These are phyloP conservation scores for Leucocoprinus leucothites DNA, from an alignment of 768 basidiomycete genomes.

Conservation along the genomic window DNA sequence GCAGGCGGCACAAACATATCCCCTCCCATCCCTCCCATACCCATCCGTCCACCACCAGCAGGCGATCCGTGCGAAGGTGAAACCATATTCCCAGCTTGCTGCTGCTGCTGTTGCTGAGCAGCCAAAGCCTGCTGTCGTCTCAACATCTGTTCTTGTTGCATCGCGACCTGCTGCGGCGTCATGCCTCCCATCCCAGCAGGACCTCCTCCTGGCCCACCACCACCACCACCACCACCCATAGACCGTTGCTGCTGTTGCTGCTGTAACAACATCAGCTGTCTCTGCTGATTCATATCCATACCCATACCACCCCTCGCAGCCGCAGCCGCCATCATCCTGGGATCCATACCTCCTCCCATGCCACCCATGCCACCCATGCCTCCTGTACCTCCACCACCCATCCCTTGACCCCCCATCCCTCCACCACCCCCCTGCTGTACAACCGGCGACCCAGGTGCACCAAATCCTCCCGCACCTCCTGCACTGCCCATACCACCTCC, in stretches of 20 bases:
- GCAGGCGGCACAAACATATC: constrained; percentile 35
- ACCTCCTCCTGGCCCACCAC: constrained; percentile 9
- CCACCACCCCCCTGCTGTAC: constrained; percentile 7
- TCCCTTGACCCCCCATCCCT: constrained; percentile 10
- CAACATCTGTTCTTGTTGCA: constrained; percentile 32
- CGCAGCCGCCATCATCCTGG: constrained; percentile 20
- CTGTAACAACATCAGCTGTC: constrained; percentile 20
- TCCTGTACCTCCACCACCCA: constrained; percentile 15
- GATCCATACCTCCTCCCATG: constrained; percentile 18
- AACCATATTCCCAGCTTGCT: constrained; percentile 34
- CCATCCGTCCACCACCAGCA: constrained; percentile 20
- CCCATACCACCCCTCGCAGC: constrained; percentile 17
- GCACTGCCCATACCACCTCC: constrained; percentile 26
- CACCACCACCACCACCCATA: constrained; percentile 13
- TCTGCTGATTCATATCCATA: constrained; percentile 31
- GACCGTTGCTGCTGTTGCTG: constrained; percentile 16
- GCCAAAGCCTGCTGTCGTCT: constrained; percentile 39
- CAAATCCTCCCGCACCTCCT: constrained; percentile 22
- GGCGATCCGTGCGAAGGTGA: constrained; percentile 18
- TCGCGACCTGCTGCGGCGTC: constrained; percentile 21
- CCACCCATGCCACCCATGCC: constrained; percentile 17
- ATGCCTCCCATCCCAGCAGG: constrained; percentile 16
- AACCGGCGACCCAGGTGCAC: constrained; percentile 9
- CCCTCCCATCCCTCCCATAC: constrained; percentile 13
- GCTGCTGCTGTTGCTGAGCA: constrained; percentile 39